Percentiles rank a stretch among this genome's conserved stretches.
phyloP scores from a whole-genome alignment of 2,329 filamentous ascomycete genomes.

The Cercospora zeina region DNA sequence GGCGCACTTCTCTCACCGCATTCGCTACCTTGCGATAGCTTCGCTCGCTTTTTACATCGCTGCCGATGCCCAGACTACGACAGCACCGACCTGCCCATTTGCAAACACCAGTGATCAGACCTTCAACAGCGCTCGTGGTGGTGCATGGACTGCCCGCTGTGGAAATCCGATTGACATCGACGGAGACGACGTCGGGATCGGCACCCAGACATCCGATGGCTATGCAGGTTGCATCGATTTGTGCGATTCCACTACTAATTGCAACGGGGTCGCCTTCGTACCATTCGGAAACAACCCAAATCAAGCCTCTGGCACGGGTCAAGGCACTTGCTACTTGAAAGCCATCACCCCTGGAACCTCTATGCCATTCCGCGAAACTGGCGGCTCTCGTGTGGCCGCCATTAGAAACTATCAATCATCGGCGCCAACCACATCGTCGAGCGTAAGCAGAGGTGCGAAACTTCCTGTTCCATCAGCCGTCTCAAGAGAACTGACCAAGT shows the following conservation, averaged over 20 bases:
- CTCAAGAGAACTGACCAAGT: too few relatives aligned
- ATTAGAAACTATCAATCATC: neutral
- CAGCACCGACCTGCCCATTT: neutral
- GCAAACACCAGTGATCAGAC: neutral
- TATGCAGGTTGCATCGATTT: neutral
- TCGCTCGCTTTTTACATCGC: slow-evolving; percentile 16
- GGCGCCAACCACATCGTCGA: too few relatives aligned
- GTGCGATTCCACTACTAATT: neutral
- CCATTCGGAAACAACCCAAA: neutral
- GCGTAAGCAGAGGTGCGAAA: too few relatives aligned
- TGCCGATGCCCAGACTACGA: slow-evolving; percentile 15
- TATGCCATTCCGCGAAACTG: neutral
- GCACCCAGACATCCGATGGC: neutral
- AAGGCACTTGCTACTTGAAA: neutral
- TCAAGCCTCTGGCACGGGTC: neutral
- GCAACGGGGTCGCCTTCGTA: neutral
- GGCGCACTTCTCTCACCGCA: slow-evolving; percentile 19
- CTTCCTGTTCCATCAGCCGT: too few relatives aligned
- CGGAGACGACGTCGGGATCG: neutral
- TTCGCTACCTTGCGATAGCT: slow-evolving; percentile 17
- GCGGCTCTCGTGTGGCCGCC: neutral
- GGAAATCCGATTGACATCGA: neutral
- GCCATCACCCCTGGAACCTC: neutral
- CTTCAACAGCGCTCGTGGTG: neutral
- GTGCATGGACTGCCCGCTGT: neutral